Conservation (phyloP, 768 basidiomycete species). For the Suillus fuscotomentosus region DNA sequence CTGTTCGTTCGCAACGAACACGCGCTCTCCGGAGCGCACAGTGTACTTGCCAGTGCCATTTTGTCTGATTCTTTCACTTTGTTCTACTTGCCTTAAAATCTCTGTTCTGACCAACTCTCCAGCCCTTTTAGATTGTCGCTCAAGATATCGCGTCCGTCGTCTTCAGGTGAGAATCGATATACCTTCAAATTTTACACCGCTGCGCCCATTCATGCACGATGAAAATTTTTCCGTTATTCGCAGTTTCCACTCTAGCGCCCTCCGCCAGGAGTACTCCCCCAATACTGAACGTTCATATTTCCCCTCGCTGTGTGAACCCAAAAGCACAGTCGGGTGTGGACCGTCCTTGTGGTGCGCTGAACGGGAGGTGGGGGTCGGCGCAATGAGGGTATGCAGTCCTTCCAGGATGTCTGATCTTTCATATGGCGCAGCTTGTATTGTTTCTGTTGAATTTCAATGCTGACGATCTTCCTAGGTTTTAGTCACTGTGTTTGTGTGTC, state of each 20-base stretch:
- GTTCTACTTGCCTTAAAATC: neutral
- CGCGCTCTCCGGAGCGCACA: constrained; percentile 57
- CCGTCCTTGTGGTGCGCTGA: constrained; percentile 68
- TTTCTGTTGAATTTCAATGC: constrained; percentile 5
- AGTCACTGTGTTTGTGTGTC: constrained; percentile 20
- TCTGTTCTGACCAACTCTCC: constrained; percentile 15
- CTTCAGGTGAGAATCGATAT: constrained; percentile 23
- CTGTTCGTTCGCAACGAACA: constrained; percentile 75
- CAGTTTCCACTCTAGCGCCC: constrained; percentile 84
- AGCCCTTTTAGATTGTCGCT: constrained; percentile 1
- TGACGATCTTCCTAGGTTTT: constrained; percentile 7
- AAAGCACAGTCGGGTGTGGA: constrained; percentile 62
- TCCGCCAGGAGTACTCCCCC: constrained; percentile 69
- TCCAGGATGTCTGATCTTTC: constrained; percentile 84
- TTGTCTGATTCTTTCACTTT: constrained; percentile 54
- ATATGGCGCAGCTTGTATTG: constrained; percentile 22
- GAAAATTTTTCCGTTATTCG: constrained; percentile 71
- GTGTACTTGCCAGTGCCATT: constrained; percentile 91
- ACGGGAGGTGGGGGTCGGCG: constrained; percentile 70
- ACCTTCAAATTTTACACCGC: constrained; percentile 9
- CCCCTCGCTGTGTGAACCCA: constrained; percentile 75
- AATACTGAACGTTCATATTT: constrained; percentile 68
- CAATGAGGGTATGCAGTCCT: constrained; percentile 68
- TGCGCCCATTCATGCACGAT: constrained; percentile 38
- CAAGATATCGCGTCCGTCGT: neutral